A percentile compares a stretch with the other conserved stretches of the same genome.
These are phyloP conservation scores for Trichoderma sp. DNA, from an alignment of 2,329 filamentous ascomycete genomes.

Conservation along the genomic window DNA sequence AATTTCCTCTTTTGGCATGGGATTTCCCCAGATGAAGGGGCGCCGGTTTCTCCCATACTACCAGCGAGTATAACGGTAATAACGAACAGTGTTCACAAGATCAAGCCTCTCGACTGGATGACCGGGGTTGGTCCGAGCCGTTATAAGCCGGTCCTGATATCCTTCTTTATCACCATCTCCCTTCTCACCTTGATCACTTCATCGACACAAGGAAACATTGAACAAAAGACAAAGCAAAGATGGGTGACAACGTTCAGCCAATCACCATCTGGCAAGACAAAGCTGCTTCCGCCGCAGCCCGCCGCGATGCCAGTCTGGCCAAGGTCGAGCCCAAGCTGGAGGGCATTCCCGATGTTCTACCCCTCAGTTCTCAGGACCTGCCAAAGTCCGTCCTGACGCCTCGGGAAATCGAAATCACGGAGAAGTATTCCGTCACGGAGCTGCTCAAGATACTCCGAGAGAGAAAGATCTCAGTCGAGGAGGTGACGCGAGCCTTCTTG, in stretches of 20 bases:
- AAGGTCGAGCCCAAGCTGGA: slow-evolving; percentile 22
- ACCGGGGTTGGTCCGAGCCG: not conserved
- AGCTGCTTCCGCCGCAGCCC: not conserved
- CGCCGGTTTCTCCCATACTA: not conserved
- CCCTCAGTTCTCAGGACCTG: slow-evolving; percentile 20
- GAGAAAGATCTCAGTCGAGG: slow-evolving; percentile 32
- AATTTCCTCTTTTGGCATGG: slow-evolving; percentile 20
- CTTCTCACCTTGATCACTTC: not conserved
- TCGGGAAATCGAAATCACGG: slow-evolving; percentile 20
- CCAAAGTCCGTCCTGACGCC: slow-evolving; percentile 20
- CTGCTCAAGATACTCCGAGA: slow-evolving; percentile 9
- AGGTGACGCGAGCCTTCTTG: slow-evolving; percentile 36
- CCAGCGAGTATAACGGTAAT: too few species aligned
- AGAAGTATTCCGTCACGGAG: slow-evolving; percentile 22
- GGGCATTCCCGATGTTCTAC: slow-evolving; percentile 18
- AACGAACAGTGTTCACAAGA: not conserved
- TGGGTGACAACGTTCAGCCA: slow-evolving; percentile 13
- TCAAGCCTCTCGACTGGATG: not conserved
- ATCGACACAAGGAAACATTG: not conserved
- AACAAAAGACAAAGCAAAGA: not conserved
- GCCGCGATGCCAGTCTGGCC: slow-evolving; percentile 10
- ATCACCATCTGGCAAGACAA: slow-evolving; percentile 14
- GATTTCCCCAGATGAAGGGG: slow-evolving; percentile 11
- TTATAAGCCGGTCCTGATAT: slow-evolving; percentile 20
- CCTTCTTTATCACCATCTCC: not conserved